A percentile compares a stretch with the other conserved stretches of the same genome.
phyloP scores from a whole-genome alignment of 2,329 filamentous ascomycete species.

The Endoconidiophora laricicola region DNA sequence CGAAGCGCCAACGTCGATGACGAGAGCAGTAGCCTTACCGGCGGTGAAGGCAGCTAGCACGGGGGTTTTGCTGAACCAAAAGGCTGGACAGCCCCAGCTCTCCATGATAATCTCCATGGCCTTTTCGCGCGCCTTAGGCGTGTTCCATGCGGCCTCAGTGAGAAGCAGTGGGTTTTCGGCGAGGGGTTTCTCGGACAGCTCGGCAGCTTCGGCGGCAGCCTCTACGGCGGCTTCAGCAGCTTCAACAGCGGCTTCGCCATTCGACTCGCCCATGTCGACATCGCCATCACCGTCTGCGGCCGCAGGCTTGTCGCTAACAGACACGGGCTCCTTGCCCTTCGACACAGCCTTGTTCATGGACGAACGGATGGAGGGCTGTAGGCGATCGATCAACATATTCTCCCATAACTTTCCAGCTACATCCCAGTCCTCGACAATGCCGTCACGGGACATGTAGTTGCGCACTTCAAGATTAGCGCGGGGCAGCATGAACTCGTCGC shows the following conservation, averaged over 20 bases:
- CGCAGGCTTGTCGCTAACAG: slow-evolving; percentile 15
- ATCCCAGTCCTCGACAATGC: slow-evolving; percentile 93
- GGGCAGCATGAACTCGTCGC: slow-evolving; percentile 78
- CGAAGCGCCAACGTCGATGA: slow-evolving; percentile 80
- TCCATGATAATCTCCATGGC: slow-evolving; percentile 94
- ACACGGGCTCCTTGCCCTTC: slow-evolving; percentile 26
- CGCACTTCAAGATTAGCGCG: slow-evolving; percentile 62
- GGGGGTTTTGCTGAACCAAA: slow-evolving; percentile 79
- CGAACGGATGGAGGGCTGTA: slow-evolving; percentile 62
- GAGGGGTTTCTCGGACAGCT: slow-evolving; percentile 56
- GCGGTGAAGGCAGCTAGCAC: slow-evolving; percentile 83
- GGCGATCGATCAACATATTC: slow-evolving; percentile 71
- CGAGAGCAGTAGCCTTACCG: slow-evolving; percentile 82
- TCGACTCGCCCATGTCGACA: slow-evolving; percentile 36
- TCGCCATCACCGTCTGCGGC: slow-evolving; percentile 43
- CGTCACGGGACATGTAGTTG: slow-evolving; percentile 83
- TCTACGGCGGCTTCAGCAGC: slow-evolving; percentile 14
- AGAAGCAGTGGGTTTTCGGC: slow-evolving; percentile 82
- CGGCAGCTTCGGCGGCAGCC: slow-evolving; percentile 15
- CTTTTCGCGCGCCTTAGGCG: slow-evolving; percentile 75
- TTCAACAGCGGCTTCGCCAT: slow-evolving; percentile 1
- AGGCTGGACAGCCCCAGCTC: slow-evolving; percentile 86
- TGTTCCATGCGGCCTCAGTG: slow-evolving; percentile 90
- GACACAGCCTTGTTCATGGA: slow-evolving; percentile 57
- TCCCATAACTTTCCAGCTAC: slow-evolving; percentile 81